Evolutionary conservation across 228 moss, liverwort and hornwort species (phyloP).

Genomic region (Sphagnum magellanicum): DNA sequence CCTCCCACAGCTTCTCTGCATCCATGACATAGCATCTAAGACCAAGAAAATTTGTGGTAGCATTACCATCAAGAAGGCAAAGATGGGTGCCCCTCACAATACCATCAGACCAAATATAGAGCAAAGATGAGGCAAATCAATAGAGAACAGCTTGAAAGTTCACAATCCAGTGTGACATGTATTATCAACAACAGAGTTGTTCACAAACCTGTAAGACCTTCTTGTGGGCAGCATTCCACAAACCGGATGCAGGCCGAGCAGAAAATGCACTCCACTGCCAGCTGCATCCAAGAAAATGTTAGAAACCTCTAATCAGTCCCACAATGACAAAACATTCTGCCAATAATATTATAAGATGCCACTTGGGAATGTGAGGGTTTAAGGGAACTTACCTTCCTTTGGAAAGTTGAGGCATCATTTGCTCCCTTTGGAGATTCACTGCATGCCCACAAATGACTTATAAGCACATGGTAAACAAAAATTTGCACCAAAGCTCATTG

Average conservation of each 20-base stretch:
- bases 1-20: conserved; percentile 87
- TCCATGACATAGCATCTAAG: conserved; percentile 9
- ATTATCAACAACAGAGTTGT: too few species aligned
- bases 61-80: conserved; percentile 1
- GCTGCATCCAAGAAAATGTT: conserved; percentile 24
- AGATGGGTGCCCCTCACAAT: too few species aligned
- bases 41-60: neutral
- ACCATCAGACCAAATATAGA: too few species aligned
- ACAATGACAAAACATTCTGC: too few species aligned
- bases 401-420: conserved; percentile 76
- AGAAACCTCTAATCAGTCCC: neutral
- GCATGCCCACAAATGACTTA: conserved; percentile 14
- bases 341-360: too few species aligned
- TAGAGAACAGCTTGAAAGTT: too few species aligned
- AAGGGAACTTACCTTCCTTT: conserved; percentile 64
- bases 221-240: conserved; percentile 93
- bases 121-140: too few species aligned
- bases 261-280: conserved; percentile 99
- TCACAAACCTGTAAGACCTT: conserved; percentile 79
- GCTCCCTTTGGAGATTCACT: conserved; percentile 92
- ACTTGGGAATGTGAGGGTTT: neutral
- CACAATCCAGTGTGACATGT: too few species aligned
- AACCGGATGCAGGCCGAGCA: conserved; percentile 98
- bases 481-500: too few species aligned
- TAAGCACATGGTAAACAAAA: neutral